Evolutionary conservation across 2,329 filamentous ascomycete genomes (phyloP), one percentile per base, ranked within the genome.

Genomic region (Venturia effusa): DNA sequence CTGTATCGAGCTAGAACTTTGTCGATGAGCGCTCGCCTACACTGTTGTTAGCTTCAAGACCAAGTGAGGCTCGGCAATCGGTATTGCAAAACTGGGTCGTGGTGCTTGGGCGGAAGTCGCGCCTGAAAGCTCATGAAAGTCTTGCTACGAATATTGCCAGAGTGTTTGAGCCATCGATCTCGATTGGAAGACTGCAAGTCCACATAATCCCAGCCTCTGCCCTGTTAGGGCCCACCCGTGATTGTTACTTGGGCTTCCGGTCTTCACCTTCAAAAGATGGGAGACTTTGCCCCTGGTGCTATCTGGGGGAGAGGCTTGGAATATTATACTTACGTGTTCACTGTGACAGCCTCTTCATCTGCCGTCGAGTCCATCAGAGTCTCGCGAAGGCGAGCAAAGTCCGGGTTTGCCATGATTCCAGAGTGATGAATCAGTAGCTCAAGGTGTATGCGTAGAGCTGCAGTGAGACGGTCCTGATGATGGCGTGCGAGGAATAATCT

Each of bases 1-100:
- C 92, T 96, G 74, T 99, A 99, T 72, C 94, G 84, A 11, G 94
- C 94, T 61, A 99, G 83, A 13, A 99, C 93, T 76, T 99, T 99
- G 78, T 97, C 95, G 73, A 99, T 99, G 70, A 99, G 77, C 54
- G 94, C 94, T 71, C 95, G 84, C 30, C 61, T 62, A 51, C 11
- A 34, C 19, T n/a, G 17, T 8, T 13, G 32, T 62, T 22, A 48
- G 61, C 15, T 45, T 48, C 17, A 22, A 34, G 19, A 15, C 17
- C 45, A 51, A 54, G 51, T 34, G 51, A 57, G 51, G 51, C 51
- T 27, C 45, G 22, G 22, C 24, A 5, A 27, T 27, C 45, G n/a
- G 8, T 48, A 24, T 45, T 24, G 22, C 19, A 48, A 48, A 24
- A 24, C 45, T 51, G 22, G 13, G 10, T 51, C n/a, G 13, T 27